Percentiles rank a stretch among this genome's conserved stretches.
phyloP scores from a whole-genome alignment of 306 rosid genomes.

The Oemleria cerasiformis region DNA sequence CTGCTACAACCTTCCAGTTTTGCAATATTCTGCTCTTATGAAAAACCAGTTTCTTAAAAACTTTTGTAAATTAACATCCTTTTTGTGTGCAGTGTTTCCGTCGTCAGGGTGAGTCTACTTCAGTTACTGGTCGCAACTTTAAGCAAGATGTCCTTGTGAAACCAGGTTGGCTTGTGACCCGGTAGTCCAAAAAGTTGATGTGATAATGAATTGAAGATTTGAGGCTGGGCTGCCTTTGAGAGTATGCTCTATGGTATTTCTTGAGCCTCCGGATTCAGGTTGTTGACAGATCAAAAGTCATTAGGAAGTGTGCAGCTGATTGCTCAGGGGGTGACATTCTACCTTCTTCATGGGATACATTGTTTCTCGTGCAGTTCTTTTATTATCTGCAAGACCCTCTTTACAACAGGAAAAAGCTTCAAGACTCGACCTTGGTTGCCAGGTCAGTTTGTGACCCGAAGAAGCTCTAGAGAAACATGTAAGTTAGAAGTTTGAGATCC shows the following conservation, averaged over 20 bases:
- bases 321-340: background rate
- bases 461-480: background rate
- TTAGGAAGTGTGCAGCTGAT: background rate
- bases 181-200: conserved; percentile 38
- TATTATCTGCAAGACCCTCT: background rate
- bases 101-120: conserved; percentile 88
- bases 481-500: background rate
- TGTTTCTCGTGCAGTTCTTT: background rate
- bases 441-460: background rate
- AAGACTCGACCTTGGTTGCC: background rate
- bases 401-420: background rate
- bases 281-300: background rate
- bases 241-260: background rate
- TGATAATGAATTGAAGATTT: background rate
- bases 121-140: conserved; percentile 89
- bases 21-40: background rate
- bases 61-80: conserved; percentile 15
- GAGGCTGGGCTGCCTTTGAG: conserved; percentile 1
- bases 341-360: background rate
- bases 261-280: background rate
- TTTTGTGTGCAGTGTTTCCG: conserved; percentile 84
- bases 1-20: background rate
- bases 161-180: conserved; percentile 90
- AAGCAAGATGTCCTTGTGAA: conserved; percentile 68
- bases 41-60: background rate